Percentiles rank a stretch among this genome's conserved stretches.
Evolutionary conservation across 225 moss, liverwort and hornwort genomes (phyloP).

Genomic region (Antitrichia curtipendula): DNA sequence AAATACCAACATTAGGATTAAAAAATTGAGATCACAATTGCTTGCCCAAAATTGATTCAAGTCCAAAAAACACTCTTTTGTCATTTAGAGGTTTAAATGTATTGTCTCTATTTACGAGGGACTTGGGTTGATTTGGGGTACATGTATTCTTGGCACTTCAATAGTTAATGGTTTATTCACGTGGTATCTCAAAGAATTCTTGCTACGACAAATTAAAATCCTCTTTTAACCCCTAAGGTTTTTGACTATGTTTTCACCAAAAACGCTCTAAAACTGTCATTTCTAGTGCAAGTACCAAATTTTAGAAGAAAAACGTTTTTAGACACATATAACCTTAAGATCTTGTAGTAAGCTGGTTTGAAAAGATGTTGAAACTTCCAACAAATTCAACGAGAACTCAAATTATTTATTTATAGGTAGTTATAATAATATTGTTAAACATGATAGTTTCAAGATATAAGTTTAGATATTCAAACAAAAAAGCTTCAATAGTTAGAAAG

Average conservation of each 20-base stretch:
- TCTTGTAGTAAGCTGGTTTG: too few species aligned
- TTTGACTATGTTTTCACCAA: too few species aligned
- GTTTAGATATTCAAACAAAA: not conserved
- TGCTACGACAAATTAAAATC: not conserved
- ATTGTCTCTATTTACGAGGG: fast-evolving
- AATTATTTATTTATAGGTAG: not conserved
- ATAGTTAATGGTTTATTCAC: not conserved
- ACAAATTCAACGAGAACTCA: not conserved
- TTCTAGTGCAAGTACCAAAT: too few species aligned
- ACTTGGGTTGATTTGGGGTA: not conserved
- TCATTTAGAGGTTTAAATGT: not conserved
- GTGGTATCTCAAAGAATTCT: not conserved
- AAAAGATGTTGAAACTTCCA: too few species aligned
- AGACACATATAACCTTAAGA: too few species aligned
- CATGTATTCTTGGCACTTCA: not conserved
- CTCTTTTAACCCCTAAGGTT: too few species aligned
- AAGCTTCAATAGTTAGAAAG: not conserved
- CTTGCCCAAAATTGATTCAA: not conserved
- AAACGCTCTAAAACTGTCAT: too few species aligned
- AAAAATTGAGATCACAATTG: not conserved
- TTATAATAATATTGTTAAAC: not conserved
- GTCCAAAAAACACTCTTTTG: fast-evolving
- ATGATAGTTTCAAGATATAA: not conserved
- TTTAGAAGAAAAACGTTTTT: too few species aligned
- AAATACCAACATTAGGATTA: not conserved